Percentiles rank a stretch among this genome's conserved stretches.
phyloP scores from a whole-genome alignment of 23 red algal genomes.

The Agarophyton chilense region DNA sequence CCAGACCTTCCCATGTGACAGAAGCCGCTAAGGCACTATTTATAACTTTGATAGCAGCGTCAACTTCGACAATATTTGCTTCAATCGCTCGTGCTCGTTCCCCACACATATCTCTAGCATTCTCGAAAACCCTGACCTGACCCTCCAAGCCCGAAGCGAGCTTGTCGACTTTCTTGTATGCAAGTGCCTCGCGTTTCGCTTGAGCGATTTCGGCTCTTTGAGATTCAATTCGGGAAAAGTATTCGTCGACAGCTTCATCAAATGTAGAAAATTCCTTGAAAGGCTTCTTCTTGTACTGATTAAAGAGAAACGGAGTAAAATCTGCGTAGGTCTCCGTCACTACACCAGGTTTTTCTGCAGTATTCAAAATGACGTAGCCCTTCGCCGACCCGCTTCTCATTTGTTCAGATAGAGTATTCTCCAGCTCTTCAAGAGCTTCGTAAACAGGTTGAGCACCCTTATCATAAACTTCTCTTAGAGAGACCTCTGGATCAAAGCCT shows the following conservation, averaged over 20 bases:
- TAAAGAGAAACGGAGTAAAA: constrained; percentile 78
- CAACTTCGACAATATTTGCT: constrained; percentile 80
- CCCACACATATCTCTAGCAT: constrained; percentile 34
- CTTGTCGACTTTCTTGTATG: constrained; percentile 87
- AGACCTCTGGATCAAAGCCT: constrained; percentile 26
- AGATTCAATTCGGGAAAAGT: constrained; percentile 82
- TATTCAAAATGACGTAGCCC: constrained; percentile 39
- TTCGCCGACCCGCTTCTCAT: constrained; percentile 29
- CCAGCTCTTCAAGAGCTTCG: constrained; percentile 30
- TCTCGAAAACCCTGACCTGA: constrained; percentile 77
- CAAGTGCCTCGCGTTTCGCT: constrained; percentile 58
- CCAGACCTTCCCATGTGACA: constrained; percentile 84
- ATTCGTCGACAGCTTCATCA: constrained; percentile 94
- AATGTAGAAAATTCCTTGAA: constrained; percentile 72
- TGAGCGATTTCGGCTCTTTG: constrained; percentile 39
- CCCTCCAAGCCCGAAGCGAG: constrained; percentile 66
- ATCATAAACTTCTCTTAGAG: background rate
- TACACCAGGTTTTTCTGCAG: background rate
- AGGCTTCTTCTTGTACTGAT: constrained; percentile 50
- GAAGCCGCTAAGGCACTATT: constrained; percentile 76
- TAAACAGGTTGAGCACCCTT: constrained; percentile 21
- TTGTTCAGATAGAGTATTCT: constrained; percentile 6
- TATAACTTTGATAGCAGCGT: constrained; percentile 84
- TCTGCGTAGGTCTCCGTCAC: constrained; percentile 40
- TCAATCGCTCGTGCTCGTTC: constrained; percentile 84